phyloP scores from a whole-genome alignment of 495 filamentous ascomycete genomes.

The Lepidopterella palustris region DNA sequence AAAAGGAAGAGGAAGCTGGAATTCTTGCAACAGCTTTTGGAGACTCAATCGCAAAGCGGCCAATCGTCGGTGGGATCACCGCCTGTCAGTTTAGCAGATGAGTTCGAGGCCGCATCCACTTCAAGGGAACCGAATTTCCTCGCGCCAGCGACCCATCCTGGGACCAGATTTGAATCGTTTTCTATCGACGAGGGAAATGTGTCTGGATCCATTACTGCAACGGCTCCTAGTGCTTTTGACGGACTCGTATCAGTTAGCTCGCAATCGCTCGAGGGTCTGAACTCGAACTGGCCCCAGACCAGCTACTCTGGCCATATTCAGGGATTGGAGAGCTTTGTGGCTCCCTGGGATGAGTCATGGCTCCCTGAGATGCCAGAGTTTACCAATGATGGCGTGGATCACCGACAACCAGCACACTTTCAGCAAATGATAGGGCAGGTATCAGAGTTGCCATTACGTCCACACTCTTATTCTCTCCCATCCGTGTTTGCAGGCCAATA shows the following conservation, averaged over 20 bases:
- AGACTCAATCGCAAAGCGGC: neutral
- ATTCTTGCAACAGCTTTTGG: neutral
- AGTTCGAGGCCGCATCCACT: neutral
- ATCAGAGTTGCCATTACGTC: neutral
- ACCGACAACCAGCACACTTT: neutral
- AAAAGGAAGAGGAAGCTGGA: conserved; percentile 1
- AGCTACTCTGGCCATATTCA: neutral
- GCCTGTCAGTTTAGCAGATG: neutral
- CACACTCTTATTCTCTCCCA: neutral
- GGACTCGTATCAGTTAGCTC: neutral
- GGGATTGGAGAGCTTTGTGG: neutral
- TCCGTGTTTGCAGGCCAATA: neutral
- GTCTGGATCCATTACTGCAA: neutral
- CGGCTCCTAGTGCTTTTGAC: neutral
- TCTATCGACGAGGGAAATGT: no score
- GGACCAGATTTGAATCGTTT: no score
- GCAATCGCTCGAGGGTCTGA: neutral
- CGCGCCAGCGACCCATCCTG: neutral
- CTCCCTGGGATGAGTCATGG: neutral
- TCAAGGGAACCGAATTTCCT: neutral
- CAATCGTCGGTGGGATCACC: neutral
- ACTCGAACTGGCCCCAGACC: neutral
- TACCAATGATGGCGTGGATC: neutral
- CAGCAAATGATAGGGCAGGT: neutral
- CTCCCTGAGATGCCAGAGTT: neutral